Evolutionary conservation across 441 rosid species (phyloP).

Genomic region (Erodium texanum): DNA sequence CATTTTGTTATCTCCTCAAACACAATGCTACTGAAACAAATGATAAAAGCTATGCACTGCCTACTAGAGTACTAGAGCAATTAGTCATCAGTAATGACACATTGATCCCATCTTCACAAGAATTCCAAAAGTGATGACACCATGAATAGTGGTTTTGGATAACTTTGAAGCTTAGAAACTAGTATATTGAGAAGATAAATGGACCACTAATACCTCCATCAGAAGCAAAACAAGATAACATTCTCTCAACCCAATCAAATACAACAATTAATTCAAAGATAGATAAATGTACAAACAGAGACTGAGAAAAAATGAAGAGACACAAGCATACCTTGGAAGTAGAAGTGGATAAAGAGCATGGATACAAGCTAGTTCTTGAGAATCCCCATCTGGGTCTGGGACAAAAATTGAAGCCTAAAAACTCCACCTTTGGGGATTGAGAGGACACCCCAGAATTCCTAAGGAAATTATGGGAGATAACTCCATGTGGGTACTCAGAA

Average conservation of each 20-base stretch:
- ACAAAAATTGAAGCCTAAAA: background rate
- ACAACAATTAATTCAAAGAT: too few species aligned
- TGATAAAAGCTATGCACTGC: background rate
- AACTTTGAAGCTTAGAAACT: background rate
- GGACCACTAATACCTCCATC: background rate
- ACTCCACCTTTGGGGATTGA: background rate
- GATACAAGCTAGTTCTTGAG: background rate
- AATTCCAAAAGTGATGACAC: background rate
- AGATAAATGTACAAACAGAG: background rate
- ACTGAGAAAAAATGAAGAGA: background rate
- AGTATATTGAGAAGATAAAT: background rate
- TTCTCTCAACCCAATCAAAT: background rate
- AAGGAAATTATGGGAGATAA: background rate
- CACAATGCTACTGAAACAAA: background rate
- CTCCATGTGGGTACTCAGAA: background rate
- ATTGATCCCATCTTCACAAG: background rate
- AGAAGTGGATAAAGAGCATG: background rate
- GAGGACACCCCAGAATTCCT: background rate
- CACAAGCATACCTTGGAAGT: conserved; percentile 1
- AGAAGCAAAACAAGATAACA: background rate
- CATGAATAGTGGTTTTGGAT: background rate
- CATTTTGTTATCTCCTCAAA: background rate
- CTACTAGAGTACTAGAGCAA: background rate
- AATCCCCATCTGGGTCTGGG: conserved; percentile 2
- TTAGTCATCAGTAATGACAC: background rate